These are phyloP conservation scores for Knoxdaviesia proteae DNA, from an alignment of 2,329 filamentous ascomycete species.

Conservation along the genomic window DNA sequence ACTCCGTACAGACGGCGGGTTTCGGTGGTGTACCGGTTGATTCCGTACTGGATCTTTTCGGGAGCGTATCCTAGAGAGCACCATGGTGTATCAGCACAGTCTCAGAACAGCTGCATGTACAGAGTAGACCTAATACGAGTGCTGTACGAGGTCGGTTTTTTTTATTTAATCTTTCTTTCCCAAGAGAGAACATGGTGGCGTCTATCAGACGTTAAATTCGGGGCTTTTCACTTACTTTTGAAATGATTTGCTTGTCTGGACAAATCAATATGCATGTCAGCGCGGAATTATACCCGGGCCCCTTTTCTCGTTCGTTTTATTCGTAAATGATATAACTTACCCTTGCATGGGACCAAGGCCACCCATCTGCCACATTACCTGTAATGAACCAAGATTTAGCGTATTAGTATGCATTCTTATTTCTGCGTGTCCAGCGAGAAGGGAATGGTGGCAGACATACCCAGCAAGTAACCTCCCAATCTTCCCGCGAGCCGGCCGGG, in stretches of 20 bases:
- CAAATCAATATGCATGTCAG: too few relatives aligned
- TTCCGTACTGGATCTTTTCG: conserved; percentile 62
- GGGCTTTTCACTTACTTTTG: conserved; percentile 22
- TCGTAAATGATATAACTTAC: conserved; percentile 4
- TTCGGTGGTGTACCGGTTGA: conserved; percentile 68
- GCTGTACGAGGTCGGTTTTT: background rate
- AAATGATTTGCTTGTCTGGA: conserved; percentile 62
- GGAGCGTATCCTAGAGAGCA: conserved; percentile 43
- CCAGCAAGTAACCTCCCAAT: conserved; percentile 68
- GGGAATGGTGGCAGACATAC: conserved; percentile 13
- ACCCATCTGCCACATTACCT: conserved; percentile 56
- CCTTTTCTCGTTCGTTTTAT: too few relatives aligned
- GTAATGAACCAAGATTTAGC: background rate
- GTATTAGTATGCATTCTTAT: conserved; percentile 3
- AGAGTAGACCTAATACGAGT: background rate
- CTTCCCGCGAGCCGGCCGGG: conserved; percentile 48
- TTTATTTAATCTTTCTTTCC: too few relatives aligned
- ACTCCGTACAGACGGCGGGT: conserved; percentile 64
- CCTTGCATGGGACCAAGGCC: conserved; percentile 69
- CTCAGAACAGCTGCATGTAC: too few relatives aligned
- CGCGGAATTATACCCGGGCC: too few relatives aligned
- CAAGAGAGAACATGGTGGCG: background rate
- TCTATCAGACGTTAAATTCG: too few relatives aligned
- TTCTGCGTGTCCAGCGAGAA: background rate
- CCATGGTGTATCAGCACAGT: too few relatives aligned